Percentiles rank a stretch among this genome's conserved stretches.
These are phyloP conservation scores for Myotisia sp. DNA, from an alignment of 2,329 filamentous ascomycete species.

Conservation along the genomic window DNA sequence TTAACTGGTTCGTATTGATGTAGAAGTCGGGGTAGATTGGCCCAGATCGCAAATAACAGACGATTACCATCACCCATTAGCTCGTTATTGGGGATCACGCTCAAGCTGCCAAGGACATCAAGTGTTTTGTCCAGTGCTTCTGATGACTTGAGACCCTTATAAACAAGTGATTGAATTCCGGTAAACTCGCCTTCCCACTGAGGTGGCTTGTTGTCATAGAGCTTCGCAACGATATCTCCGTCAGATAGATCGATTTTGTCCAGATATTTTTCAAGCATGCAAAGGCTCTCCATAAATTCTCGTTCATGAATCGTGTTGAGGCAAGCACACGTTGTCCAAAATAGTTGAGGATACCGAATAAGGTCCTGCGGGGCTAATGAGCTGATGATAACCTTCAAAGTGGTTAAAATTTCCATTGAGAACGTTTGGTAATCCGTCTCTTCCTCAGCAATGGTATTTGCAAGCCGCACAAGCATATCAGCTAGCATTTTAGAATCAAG, in stretches of 20 bases:
- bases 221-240: constrained; percentile 50
- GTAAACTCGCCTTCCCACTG: constrained; percentile 85
- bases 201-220: constrained; percentile 64
- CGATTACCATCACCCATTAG: constrained; percentile 72
- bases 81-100: constrained; percentile 61
- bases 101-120: constrained; percentile 61
- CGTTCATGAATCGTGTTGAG: constrained; percentile 92
- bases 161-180: constrained; percentile 69
- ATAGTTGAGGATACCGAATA: constrained; percentile 81
- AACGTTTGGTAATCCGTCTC: constrained; percentile 91
- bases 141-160: constrained; percentile 84
- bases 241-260: constrained; percentile 69
- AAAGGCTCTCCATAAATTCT: constrained; percentile 80
- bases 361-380: constrained; percentile 69
- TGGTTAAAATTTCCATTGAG: constrained; percentile 94
- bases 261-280: constrained; percentile 79
- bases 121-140: constrained; percentile 66
- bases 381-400: constrained; percentile 76
- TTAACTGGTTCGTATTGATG: constrained; percentile 55
- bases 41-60: constrained; percentile 71
- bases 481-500: constrained; percentile 88
- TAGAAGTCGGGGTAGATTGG: constrained; percentile 80
- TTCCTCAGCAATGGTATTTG: constrained; percentile 93
- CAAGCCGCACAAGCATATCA: constrained; percentile 88
- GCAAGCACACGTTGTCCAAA: constrained; percentile 96